phyloP scores from a whole-genome alignment of 768 basidiomycete genomes.

The Calocera cornea region DNA sequence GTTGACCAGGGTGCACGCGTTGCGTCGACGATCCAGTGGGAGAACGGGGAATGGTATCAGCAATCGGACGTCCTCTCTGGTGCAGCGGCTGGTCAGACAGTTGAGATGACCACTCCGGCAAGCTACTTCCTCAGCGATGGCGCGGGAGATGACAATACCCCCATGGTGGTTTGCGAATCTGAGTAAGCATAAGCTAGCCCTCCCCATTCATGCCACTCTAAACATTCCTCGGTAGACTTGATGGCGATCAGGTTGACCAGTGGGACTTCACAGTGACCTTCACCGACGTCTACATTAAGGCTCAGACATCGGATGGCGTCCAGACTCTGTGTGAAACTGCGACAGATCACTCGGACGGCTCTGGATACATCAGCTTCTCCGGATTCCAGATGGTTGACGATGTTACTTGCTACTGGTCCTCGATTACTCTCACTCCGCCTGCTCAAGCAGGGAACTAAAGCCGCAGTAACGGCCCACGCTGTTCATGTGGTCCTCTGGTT shows the following conservation, averaged over 20 bases:
- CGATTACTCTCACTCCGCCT: background rate
- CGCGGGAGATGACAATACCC: background rate
- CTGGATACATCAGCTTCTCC: background rate
- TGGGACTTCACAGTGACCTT: slow-evolving; percentile 5
- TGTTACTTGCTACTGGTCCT: background rate
- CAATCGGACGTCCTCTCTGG: background rate
- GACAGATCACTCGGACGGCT: background rate
- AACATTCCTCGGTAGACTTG: background rate
- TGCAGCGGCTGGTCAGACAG: background rate
- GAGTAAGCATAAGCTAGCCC: background rate
- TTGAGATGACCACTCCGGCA: background rate
- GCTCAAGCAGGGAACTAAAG: too few species aligned
- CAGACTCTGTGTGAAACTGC: background rate
- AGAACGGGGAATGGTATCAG: background rate
- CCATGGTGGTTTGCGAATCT: background rate
- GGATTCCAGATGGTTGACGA: slow-evolving; percentile 5
- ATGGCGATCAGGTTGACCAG: background rate
- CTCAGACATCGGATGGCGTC: background rate
- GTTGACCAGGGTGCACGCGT: background rate
- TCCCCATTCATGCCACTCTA: background rate
- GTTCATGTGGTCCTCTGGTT: too few species aligned
- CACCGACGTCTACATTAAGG: slow-evolving; percentile 2
- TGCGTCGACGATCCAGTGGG: background rate
- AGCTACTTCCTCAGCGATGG: slow-evolving; percentile 1
- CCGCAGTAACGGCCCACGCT: too few species aligned